Percentiles rank a stretch among this genome's conserved stretches.
Evolutionary conservation across 148 eudicot species (phyloP).

Genomic region (Pharnaceum exiguum): DNA sequence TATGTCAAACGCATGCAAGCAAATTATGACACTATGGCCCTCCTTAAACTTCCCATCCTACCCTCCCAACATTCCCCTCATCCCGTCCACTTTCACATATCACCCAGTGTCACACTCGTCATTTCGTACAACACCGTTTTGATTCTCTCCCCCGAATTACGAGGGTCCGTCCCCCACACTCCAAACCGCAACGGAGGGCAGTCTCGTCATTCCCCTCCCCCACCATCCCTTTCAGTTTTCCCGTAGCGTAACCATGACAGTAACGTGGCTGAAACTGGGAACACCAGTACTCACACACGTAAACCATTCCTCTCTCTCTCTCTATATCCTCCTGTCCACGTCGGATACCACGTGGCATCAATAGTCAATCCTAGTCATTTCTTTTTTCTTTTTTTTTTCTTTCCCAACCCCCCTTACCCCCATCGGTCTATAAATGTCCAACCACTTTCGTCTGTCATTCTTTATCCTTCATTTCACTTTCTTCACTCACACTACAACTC

Average conservation of each 20-base stretch:
- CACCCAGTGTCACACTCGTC: too few species aligned
- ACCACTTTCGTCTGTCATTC: slow-evolving; percentile 5
- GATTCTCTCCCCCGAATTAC: slow-evolving; percentile 12
- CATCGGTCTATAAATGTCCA: slow-evolving; percentile 6
- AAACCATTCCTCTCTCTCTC: neutral
- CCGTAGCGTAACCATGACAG: slow-evolving; percentile 10
- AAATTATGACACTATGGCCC: too few species aligned
- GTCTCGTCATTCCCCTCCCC: neutral
- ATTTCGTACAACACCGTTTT: too few species aligned
- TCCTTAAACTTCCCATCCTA: too few species aligned
- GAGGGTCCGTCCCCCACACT: neutral
- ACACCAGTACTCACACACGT: neutral
- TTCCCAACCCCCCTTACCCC: too few species aligned
- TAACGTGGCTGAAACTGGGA: slow-evolving; percentile 15
- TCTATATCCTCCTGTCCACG: slow-evolving; percentile 3
- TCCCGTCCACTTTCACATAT: too few species aligned
- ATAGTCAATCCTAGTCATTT: slow-evolving; percentile 10
- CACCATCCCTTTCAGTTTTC: too few species aligned
- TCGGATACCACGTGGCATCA: slow-evolving; percentile 13
- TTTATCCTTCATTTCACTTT: slow-evolving; percentile 6
- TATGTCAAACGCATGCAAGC: too few species aligned
- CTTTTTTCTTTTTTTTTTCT: neutral
- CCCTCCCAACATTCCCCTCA: too few species aligned
- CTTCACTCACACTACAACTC: too few species aligned
- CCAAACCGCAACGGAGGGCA: neutral